Evolutionary conservation across 306 rosid species (phyloP), one percentile per base, ranked within the genome.

Genomic region (Elaeagnus macrophylla): DNA sequence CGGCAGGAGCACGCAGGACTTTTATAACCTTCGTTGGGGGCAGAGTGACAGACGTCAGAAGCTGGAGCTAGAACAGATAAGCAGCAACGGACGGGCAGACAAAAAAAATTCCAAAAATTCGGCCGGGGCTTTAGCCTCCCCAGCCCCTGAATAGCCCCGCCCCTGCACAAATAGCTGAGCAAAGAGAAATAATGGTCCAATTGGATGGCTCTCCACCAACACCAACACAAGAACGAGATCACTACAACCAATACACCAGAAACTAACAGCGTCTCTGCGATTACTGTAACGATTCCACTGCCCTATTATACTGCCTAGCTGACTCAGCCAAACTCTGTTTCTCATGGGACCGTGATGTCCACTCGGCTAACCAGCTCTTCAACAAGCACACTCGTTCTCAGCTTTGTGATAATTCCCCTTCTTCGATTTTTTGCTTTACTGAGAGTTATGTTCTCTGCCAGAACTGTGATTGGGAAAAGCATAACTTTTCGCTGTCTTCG

Each of bases 261-360:
- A 59, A 71, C 47, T 67, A 37, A 19, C 65, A 59, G 53, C 60
- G 65, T 8, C n/a, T 71, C 3, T 88, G 97, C 14, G 97, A 88
- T 36, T 78, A 88, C 54, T 88, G 97, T 57, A 61, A 72, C 35
- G 56, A 69, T 39, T 60, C 84, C 16, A 78, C 40, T 7, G 91
- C 95, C 32, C 62, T 88, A 14, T 77, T 88, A 1, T 88, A 88
- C 52, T 88, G 97, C 76, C 72, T 88, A 62, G 97, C 97, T 5
- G 97, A 88, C 59, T 80, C 97, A 0, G 97, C 97, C 10, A 88
- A 85, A 59, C 93, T 88, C 8, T 88, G 97, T 43, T 80, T 88
- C 71, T 53, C 80, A 0, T 88, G 97, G 39, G 97, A 88, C 65
- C 84, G 84, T 3, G 91, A 82, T 42, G 91, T 88, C 66, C 97